Evolutionary conservation across 2,329 filamentous ascomycete species (phyloP).

Genomic region (Ophiosphaerella korrae): DNA sequence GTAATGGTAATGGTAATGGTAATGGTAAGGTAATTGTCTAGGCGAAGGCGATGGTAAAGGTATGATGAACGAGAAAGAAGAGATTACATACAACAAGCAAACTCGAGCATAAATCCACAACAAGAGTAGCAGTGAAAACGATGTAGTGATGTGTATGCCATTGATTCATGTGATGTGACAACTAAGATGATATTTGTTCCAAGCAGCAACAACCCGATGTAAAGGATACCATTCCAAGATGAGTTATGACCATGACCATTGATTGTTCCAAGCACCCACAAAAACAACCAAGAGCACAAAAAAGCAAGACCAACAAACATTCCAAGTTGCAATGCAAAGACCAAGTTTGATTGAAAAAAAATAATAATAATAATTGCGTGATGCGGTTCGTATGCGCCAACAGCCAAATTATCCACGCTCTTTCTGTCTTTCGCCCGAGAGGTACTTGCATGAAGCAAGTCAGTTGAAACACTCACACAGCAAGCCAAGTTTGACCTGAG

Average conservation of each 20-base stretch:
- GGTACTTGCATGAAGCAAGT: background rate
- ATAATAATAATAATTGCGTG: no score
- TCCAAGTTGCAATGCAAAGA: background rate
- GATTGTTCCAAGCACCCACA: no score
- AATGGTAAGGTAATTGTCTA: no score
- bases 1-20: no score
- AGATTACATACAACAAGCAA: background rate
- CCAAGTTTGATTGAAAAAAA: background rate
- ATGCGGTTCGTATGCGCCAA: slow-evolving; percentile 1
- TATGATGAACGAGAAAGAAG: background rate
- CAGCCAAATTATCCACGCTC: slow-evolving; percentile 4
- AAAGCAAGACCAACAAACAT: background rate
- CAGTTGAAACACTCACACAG: background rate
- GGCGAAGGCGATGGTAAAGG: background rate
- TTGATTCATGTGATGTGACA: no score
- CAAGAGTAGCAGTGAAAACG: background rate
- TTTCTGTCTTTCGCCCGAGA: slow-evolving; percentile 4
- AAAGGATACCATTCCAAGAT: no score
- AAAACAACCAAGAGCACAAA: no score
- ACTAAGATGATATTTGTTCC: no score
- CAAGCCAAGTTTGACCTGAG: slow-evolving; percentile 6
- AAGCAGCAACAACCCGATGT: no score
- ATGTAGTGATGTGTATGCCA: background rate
- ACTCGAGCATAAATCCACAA: background rate
- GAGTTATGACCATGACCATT: no score